Base-by-base conservation (phyloP, 441 rosid species). In the Eruca vesicaria region DNA sequence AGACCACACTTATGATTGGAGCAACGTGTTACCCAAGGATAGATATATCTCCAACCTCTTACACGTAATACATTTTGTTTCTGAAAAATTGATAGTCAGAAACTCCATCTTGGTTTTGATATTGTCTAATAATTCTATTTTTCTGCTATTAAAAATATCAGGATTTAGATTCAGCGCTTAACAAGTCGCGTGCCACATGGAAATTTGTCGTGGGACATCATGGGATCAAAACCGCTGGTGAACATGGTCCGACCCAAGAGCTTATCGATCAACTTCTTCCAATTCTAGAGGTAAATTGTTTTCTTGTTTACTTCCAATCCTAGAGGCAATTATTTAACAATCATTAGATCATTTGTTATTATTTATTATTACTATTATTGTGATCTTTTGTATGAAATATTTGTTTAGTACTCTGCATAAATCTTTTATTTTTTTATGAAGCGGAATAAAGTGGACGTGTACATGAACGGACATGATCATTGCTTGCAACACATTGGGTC, bases 141-240 rank as follows among this genome's bases (percentile, higher is more conserved):
- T 57, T 70, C 3, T 12, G 1, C 12, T 15, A 45, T 45, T 57
- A 32, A 45, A n/a, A 20, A 43, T 32, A 12, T 31, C 15, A 89
- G 94, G 93, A 90, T 63, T 66, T 94, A 19, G 86, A 90, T n/a
- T 18, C 48, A 20, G 86, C 83, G 36, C 63, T 90, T 7, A 86
- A 63, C 71, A 67, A 76, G 36, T 90, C 99, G 4, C 41, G 23
- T 16, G 90, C 96, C 2, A 83, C 78, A 7, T 90, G 99, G 99
- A 94, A 90, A 77, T 78, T 94, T 48, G 98, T 90, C 28, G 87
- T 94, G 1, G 99, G 98, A 3, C 99, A 90, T 68, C 98, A 92
- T 28, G 87, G 90, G 36, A 94, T 92, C 41, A 86, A 78, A 78
- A 89, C 94, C 26, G 93, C 88, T 4, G 93, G 97, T 52, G 53